Evolutionary conservation across 2,329 filamentous ascomycete genomes (phyloP).

Genomic region (Ceratocystis huliohia): DNA sequence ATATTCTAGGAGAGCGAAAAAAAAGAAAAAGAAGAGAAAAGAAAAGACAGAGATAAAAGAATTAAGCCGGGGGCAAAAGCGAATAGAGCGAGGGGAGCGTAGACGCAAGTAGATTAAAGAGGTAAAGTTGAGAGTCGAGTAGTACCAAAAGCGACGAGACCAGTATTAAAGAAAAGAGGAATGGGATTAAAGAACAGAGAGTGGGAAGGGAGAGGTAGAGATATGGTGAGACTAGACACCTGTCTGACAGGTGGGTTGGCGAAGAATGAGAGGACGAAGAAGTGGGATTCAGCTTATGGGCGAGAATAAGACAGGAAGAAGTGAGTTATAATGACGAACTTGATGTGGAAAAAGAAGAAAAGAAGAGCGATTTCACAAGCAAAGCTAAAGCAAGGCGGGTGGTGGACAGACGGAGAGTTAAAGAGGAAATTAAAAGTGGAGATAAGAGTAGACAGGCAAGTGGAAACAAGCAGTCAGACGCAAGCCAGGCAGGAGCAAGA

Average conservation of each 20-base stretch:
- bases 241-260: too few species aligned
- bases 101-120: slow-evolving; percentile 6
- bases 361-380: background rate
- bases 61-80: background rate
- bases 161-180: background rate
- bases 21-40: background rate
- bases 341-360: background rate
- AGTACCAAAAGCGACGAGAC: background rate
- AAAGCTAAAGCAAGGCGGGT: background rate
- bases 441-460: background rate
- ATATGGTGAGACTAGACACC: background rate
- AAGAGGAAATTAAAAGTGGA: slow-evolving; percentile 12
- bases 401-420: slow-evolving; percentile 1
- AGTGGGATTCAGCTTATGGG: background rate
- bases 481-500: background rate
- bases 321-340: background rate
- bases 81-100: background rate
- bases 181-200: background rate
- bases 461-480: background rate
- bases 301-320: background rate
- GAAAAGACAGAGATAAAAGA: background rate
- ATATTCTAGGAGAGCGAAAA: background rate
- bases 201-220: background rate
- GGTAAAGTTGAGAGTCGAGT: background rate
- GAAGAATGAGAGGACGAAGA: too few species aligned